Evolutionary conservation across 768 basidiomycete species (phyloP).

Genomic region (Lactarius hatsudake): DNA sequence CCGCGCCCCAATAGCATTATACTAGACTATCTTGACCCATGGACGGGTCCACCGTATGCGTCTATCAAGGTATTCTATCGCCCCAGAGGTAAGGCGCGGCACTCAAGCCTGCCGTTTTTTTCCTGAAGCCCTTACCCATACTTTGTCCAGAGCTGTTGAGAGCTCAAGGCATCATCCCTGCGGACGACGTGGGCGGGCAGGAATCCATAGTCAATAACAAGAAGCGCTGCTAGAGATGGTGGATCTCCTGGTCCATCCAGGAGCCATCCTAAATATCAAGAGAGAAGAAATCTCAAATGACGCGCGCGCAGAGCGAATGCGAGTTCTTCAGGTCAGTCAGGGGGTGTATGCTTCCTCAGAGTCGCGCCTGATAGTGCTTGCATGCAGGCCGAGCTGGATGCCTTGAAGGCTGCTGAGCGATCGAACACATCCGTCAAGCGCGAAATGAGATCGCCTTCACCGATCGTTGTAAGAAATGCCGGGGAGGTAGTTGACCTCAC

Average conservation of each 20-base stretch:
- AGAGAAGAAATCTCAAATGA: not conserved
- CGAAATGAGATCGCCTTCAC: too few species aligned
- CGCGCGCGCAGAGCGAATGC: slow-evolving; percentile 6
- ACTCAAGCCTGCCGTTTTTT: not conserved
- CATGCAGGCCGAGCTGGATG: slow-evolving; percentile 9
- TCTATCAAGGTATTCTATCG: slow-evolving; percentile 10
- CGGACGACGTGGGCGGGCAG: not conserved
- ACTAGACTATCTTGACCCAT: not conserved
- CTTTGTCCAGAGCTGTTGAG: slow-evolving; percentile 12
- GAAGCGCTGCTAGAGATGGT: slow-evolving; percentile 11
- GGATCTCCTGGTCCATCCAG: slow-evolving; percentile 11
- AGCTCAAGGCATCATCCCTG: slow-evolving; percentile 16
- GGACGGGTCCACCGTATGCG: not conserved
- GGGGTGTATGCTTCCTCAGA: too few species aligned
- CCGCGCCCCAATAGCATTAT: not conserved
- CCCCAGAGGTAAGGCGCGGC: not conserved
- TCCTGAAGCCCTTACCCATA: not conserved
- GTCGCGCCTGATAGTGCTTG: not conserved
- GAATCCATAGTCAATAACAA: not conserved
- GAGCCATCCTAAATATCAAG: not conserved
- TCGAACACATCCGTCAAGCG: too few species aligned
- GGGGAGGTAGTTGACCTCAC: too few species aligned
- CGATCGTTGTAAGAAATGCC: too few species aligned
- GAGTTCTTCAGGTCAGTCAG: slow-evolving; percentile 9
- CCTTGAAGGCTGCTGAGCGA: not conserved